Conservation (phyloP, 208 protist species). For the Trypanosoma cruzi region DNA sequence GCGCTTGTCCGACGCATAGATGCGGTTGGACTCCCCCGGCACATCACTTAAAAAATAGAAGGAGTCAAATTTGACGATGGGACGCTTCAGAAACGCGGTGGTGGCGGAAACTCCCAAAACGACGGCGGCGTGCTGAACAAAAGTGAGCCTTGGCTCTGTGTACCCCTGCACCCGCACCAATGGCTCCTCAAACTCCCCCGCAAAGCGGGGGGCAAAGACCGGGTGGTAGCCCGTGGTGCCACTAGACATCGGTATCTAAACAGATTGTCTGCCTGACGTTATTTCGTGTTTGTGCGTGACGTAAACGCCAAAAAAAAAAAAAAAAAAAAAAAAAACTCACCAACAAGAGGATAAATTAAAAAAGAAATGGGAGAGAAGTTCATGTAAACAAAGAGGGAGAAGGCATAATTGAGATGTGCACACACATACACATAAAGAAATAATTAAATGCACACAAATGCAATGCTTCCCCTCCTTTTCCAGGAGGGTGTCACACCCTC, state of each 20-base stretch:
- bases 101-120: constrained; percentile 38
- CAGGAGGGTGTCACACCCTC: not conserved
- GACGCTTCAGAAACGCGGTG: constrained; percentile 41
- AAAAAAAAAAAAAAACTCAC: not conserved
- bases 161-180: constrained; percentile 63
- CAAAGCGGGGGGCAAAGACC: constrained; percentile 31
- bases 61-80: constrained; percentile 53
- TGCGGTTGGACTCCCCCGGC: constrained; percentile 70
- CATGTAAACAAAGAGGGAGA: not conserved
- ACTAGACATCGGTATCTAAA: constrained; percentile 17
- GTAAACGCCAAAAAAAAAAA: not conserved
- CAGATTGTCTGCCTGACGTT: not conserved
- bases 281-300: not conserved
- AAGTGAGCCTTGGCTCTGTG: constrained; percentile 63
- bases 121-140: constrained; percentile 45
- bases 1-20: constrained; percentile 77
- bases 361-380: not conserved
- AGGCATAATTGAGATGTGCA: not conserved
- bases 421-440: not conserved
- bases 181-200: constrained; percentile 54
- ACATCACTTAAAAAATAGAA: constrained; percentile 86
- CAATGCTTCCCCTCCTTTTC: not conserved
- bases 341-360: too few species aligned
- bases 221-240: constrained; percentile 24
- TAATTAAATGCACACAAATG: too few species aligned